Percentiles rank a stretch among this genome's conserved stretches.
Evolutionary conservation across 495 filamentous ascomycete genomes (phyloP).

Genomic region (Apiosordaria backusii): DNA sequence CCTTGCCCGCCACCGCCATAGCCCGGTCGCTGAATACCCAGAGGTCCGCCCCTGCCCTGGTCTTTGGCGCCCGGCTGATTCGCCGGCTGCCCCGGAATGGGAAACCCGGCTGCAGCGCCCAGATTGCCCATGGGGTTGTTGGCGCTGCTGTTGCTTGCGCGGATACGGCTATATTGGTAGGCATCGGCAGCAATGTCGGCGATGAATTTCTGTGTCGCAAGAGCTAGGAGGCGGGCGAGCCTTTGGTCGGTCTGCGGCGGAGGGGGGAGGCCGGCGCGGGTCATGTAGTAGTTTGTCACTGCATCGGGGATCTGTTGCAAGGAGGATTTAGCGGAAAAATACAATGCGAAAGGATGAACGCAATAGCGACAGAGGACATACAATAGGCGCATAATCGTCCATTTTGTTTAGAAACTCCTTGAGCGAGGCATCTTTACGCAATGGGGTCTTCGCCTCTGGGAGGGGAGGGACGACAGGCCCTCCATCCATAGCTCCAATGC

Average conservation of each 20-base stretch:
- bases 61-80: constrained; percentile 55
- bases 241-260: constrained; percentile 80
- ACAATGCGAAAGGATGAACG: not conserved
- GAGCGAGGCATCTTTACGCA: constrained; percentile 84
- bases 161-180: constrained; percentile 94
- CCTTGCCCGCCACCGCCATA: constrained; percentile 91
- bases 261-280: constrained; percentile 86
- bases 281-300: constrained; percentile 96
- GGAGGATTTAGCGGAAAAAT: not conserved
- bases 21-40: constrained; percentile 86
- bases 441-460: constrained; percentile 50
- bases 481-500: not conserved
- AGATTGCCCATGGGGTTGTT: constrained; percentile 86
- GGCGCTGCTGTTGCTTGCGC: constrained; percentile 79
- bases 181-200: constrained; percentile 96
- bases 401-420: constrained; percentile 91
- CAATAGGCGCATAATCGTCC: constrained; percentile 98
- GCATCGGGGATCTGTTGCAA: constrained; percentile 86
- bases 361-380: constrained; percentile 43
- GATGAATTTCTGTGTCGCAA: constrained; percentile 97
- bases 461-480: constrained; percentile 6
- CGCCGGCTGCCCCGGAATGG: constrained; percentile 56
- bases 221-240: constrained; percentile 86
- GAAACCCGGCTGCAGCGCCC: constrained; percentile 71
- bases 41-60: constrained; percentile 56